Evolutionary conservation across 495 filamentous ascomycete genomes (phyloP).

Genomic region (Achaetomiella virescens): DNA sequence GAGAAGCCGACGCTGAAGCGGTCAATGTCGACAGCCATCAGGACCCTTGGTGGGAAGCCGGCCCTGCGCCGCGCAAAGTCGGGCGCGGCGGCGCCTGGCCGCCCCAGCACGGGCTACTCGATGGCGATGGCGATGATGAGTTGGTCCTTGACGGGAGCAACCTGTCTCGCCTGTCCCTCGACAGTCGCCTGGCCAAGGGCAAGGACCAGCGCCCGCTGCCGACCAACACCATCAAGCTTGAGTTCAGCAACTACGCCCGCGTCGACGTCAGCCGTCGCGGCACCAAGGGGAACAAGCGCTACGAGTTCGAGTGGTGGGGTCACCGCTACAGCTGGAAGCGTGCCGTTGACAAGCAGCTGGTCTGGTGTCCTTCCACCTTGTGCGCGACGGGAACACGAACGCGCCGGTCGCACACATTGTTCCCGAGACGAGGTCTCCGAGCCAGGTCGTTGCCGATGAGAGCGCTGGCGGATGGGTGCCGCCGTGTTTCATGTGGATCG

Average conservation of each 20-base stretch:
- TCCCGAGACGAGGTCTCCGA: constrained; percentile 66
- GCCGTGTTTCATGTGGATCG: constrained; percentile 84
- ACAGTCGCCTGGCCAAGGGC: constrained; percentile 20
- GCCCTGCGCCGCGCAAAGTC: constrained; percentile 46
- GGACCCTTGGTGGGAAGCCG: constrained; percentile 56
- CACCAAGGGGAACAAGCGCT: constrained; percentile 63
- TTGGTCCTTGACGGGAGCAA: constrained; percentile 32
- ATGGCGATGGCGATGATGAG: constrained; percentile 43
- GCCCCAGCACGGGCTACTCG: constrained; percentile 41
- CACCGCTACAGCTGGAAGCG: constrained; percentile 81
- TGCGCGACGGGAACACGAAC: constrained; percentile 56
- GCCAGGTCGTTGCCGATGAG: constrained; percentile 66
- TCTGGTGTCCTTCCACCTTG: constrained; percentile 68
- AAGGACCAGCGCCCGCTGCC: constrained; percentile 40
- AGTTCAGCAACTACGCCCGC: constrained; percentile 97
- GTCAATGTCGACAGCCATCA: constrained; percentile 71
- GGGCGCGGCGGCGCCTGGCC: constrained; percentile 28
- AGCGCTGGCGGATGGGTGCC: constrained; percentile 85
- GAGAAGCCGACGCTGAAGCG: constrained; percentile 49
- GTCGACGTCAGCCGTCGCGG: constrained; percentile 74
- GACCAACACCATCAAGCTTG: constrained; percentile 75
- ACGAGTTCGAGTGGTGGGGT: constrained; percentile 91
- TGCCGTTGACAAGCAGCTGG: constrained; percentile 54
- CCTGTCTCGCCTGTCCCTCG: constrained; percentile 31
- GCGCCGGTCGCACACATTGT: constrained; percentile 74